Conservation (phyloP, 768 basidiomycete species). For the Xerocomellus amylosporus region DNA sequence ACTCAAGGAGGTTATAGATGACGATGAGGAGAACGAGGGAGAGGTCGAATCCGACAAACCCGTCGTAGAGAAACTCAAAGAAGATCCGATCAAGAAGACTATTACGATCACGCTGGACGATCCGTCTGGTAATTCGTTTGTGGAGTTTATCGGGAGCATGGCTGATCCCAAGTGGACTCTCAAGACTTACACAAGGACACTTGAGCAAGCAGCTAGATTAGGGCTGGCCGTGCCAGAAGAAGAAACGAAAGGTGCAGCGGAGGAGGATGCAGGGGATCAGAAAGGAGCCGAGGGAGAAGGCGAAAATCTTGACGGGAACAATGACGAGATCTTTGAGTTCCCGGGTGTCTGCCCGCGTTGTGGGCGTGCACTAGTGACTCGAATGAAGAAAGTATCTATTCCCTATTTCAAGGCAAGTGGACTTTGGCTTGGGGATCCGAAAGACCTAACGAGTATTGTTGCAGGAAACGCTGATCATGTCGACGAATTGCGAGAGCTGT, state of each 20-base stretch:
- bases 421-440: not conserved
- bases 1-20: conserved; percentile 61
- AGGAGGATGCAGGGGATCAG: not conserved
- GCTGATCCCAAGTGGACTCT: conserved; percentile 93
- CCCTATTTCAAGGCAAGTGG: conserved; percentile 88
- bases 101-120: conserved; percentile 90
- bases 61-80: conserved; percentile 34
- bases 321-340: conserved; percentile 90
- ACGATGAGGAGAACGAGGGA: conserved; percentile 47
- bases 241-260: conserved; percentile 10
- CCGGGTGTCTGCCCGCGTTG: conserved; percentile 88
- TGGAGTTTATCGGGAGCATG: conserved; percentile 85
- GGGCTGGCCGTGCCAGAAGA: conserved; percentile 64
- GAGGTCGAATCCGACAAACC: conserved; percentile 25
- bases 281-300: conserved; percentile 17
- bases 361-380: conserved; percentile 74
- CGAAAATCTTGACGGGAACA: conserved; percentile 36
- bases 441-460: not conserved
- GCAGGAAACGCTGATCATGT: conserved; percentile 96
- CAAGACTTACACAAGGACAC: conserved; percentile 73
- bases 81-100: conserved; percentile 55
- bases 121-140: conserved; percentile 93
- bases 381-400: conserved; percentile 95
- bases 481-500: conserved; percentile 92
- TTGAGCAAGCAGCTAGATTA: conserved; percentile 75